Evolutionary conservation across 345 rosid genomes (phyloP).

Genomic region (Gossypium herbaceum): DNA sequence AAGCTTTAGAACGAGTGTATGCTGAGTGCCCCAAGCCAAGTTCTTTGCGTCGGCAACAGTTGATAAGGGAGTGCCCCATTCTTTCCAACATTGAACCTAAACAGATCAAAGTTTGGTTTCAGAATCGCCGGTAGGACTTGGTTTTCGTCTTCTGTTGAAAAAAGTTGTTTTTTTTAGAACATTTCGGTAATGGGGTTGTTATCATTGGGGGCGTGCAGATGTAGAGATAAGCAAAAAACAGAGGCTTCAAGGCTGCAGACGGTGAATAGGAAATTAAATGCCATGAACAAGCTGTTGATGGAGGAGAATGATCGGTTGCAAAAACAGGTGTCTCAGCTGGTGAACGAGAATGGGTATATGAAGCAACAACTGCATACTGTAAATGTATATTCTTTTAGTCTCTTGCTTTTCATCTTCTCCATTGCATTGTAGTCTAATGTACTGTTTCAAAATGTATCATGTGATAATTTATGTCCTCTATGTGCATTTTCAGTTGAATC

Average conservation of each 20-base stretch:
- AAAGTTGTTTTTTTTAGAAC: not conserved
- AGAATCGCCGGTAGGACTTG: conserved; percentile 73
- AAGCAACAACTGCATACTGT: conserved; percentile 85
- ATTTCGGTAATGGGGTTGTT: conserved; percentile 8
- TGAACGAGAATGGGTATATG: conserved; percentile 85
- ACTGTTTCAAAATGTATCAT: not conserved
- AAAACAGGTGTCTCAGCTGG: conserved; percentile 97
- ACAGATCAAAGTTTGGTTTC: conserved; percentile 99
- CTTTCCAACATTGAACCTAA: conserved; percentile 93
- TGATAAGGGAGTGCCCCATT: conserved; percentile 94
- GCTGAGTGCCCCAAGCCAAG: conserved; percentile 98
- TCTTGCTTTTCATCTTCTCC: not conserved
- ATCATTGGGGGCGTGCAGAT: conserved; percentile 44
- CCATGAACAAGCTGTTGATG: conserved; percentile 98
- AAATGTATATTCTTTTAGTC: conserved; percentile 21
- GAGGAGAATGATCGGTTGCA: conserved; percentile 98
- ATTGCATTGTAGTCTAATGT: not conserved
- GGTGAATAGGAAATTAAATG: conserved; percentile 85
- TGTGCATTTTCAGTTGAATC: not conserved
- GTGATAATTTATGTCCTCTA: not conserved
- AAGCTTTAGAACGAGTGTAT: conserved; percentile 95
- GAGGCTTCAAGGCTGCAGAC: conserved; percentile 93
- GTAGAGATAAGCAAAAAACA: conserved; percentile 97
- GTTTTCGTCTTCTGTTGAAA: not conserved
- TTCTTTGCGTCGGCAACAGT: conserved; percentile 89